These are phyloP conservation scores for Termitomyces eurrhizus DNA, from an alignment of 768 basidiomycete genomes.

Conservation along the genomic window DNA sequence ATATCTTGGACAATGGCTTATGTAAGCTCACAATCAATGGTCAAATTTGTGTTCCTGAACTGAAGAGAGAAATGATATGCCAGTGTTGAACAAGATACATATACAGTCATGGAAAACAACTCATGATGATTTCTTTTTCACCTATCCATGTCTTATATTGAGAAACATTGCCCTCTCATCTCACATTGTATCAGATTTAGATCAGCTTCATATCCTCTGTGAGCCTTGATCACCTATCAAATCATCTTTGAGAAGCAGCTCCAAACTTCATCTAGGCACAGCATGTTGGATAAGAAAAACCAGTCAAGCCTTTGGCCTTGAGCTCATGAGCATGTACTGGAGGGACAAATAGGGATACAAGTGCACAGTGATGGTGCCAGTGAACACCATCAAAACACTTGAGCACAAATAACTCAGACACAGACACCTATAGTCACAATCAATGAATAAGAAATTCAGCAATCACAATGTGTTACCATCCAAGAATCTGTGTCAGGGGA, in stretches of 20 bases:
- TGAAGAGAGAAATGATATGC: no score
- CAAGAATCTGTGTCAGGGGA: no score
- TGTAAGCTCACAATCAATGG: no score
- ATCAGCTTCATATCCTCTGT: neutral
- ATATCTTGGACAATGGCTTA: no score
- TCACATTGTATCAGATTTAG: neutral
- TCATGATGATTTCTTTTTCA: no score
- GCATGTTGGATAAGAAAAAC: no score
- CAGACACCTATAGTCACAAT: neutral
- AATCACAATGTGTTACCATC: neutral
- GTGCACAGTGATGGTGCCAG: neutral
- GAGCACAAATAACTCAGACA: neutral
- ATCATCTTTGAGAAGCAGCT: neutral
- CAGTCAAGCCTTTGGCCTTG: no score
- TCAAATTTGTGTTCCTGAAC: no score
- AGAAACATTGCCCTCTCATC: slow-evolving; percentile 1
- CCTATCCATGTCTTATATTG: neutral
- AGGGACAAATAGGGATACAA: no score
- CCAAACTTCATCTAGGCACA: no score
- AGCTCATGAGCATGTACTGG: neutral
- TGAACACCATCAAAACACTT: neutral
- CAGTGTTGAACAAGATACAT: no score
- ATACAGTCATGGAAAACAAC: no score
- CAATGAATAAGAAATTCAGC: neutral
- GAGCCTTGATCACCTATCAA: neutral